Base-by-base conservation (phyloP, 2,329 filamentous ascomycete species). In the Arthrobotrys megalospora region DNA sequence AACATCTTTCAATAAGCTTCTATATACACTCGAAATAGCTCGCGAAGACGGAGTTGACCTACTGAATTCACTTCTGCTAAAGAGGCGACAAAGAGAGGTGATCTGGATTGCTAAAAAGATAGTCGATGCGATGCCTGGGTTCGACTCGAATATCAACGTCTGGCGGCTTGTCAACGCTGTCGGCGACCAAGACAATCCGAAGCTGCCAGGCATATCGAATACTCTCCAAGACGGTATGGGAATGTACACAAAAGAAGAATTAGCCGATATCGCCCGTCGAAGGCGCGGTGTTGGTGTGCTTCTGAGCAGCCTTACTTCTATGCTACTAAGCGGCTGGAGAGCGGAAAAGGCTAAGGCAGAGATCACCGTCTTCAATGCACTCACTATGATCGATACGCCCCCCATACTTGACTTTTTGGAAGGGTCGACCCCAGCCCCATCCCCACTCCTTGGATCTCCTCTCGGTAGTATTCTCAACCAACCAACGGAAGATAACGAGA, bases 21-120 rank as follows among this genome's bases (percentile, higher is more conserved):
- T 78, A 21, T 78, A 78, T 58, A 60, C 67, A 6, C 75, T 78
- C n/a, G 75, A 78, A 48, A 78, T 78, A 36, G 75, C 75, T 24
- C 75, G 75, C 11, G 75, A 78, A 43, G 75, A 78, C 41, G 75
- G 75, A 12, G n/a, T 78, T 21, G 75, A 78, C 36, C 24, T 78
- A 6, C 45, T 78, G 24, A 67, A 66, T 34, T 78, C 75, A 3
- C 50, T 78, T 16, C 32, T 78, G 10, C 43, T 78, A n/a, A 67
- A 64, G 21, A 50, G 75, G 28, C 52, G 75, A 2, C 67, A 78
- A 24, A 21, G 75, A 14, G 75, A 78, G 41, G 75, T 78, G 10
- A 47, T 78, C 1, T 78, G 75, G 75, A 64, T 78, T 14, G 62
- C 67, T 6, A 78, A 64, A 36, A 71, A 62, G 24, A 63, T 78